Percentiles rank a stretch among this genome's conserved stretches.
These are phyloP conservation scores for Pseudocercospora vitis DNA, from an alignment of 2,329 filamentous ascomycete species.

Conservation along the genomic window DNA sequence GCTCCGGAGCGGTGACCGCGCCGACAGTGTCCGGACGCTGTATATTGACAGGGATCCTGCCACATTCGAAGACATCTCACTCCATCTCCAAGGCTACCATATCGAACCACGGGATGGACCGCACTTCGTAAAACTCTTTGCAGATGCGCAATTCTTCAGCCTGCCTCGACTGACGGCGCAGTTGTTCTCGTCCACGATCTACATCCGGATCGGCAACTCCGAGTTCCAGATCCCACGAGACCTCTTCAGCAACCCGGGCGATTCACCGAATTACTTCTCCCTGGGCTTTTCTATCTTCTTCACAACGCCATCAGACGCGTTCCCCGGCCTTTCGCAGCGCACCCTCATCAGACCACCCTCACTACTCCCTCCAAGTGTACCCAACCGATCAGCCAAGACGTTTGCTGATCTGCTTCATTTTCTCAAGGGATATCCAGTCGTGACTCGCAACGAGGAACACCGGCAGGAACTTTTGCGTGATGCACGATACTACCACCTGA, in stretches of 20 bases:
- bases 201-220: conserved; percentile 81
- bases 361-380: conserved; percentile 78
- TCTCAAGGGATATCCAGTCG: conserved; percentile 77
- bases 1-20: conserved; percentile 62
- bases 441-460: conserved; percentile 74
- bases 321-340: conserved; percentile 78
- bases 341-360: conserved; percentile 81
- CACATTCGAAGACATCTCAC: conserved; percentile 84
- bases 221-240: conserved; percentile 90
- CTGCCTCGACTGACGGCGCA: conserved; percentile 85
- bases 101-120: conserved; percentile 75
- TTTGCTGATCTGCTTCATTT: conserved; percentile 82
- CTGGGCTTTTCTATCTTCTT: conserved; percentile 89
- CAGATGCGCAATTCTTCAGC: conserved; percentile 93
- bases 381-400: conserved; percentile 75
- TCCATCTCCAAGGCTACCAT: conserved; percentile 91
- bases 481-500: conserved; percentile 89
- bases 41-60: conserved; percentile 93
- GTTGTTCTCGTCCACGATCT: conserved; percentile 87
- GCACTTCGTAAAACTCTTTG: conserved; percentile 89
- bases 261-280: conserved; percentile 94
- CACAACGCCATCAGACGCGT: conserved; percentile 73
- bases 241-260: conserved; percentile 79
- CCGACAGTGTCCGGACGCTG: conserved; percentile 68
- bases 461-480: conserved; percentile 76